Evolutionary conservation across 1,284 basidiomycete genomes (phyloP).

Genomic region (Xerocomus amazonicus): DNA sequence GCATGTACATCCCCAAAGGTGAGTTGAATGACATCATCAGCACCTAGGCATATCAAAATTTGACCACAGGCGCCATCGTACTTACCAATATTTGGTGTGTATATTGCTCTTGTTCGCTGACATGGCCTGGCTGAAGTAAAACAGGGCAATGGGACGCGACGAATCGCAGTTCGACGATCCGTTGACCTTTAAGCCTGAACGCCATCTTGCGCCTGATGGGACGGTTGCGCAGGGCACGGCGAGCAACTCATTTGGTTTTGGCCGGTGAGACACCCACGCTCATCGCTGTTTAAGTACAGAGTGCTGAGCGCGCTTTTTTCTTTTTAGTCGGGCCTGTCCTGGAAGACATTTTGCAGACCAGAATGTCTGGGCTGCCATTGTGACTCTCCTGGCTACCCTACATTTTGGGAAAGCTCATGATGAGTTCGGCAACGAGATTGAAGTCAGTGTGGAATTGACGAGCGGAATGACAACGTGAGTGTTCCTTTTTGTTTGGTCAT

Average conservation of each 20-base stretch:
- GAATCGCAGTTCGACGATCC: conserved; percentile 24
- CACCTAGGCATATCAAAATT: not conserved
- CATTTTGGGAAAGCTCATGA: conserved; percentile 19
- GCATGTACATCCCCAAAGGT: conserved; percentile 34
- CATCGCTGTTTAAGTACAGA: not conserved
- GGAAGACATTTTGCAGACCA: conserved; percentile 26
- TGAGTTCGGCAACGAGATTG: conserved; percentile 21
- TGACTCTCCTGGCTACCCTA: conserved; percentile 24
- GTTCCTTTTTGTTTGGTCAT: not conserved
- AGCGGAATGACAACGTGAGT: conserved; percentile 20
- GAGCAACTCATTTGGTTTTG: conserved; percentile 23
- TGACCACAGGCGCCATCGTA: conserved; percentile 19
- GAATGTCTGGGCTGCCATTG: conserved; percentile 25
- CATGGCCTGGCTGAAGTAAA: conserved; percentile 4
- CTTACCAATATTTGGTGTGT: conserved; percentile 29
- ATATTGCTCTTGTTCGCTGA: not conserved
- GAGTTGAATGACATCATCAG: not conserved
- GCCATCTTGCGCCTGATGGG: conserved; percentile 23
- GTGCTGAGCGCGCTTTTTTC: not conserved
- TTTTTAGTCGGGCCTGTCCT: conserved; percentile 22
- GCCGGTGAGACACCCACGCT: conserved; percentile 17
- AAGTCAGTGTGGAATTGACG: conserved; percentile 25
- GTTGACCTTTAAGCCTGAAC: conserved; percentile 26
- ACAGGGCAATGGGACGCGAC: conserved; percentile 26
- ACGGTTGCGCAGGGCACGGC: conserved; percentile 1